These are phyloP conservation scores for Hypomyces rosellus DNA, from an alignment of 2,329 filamentous ascomycete species.

Conservation along the genomic window DNA sequence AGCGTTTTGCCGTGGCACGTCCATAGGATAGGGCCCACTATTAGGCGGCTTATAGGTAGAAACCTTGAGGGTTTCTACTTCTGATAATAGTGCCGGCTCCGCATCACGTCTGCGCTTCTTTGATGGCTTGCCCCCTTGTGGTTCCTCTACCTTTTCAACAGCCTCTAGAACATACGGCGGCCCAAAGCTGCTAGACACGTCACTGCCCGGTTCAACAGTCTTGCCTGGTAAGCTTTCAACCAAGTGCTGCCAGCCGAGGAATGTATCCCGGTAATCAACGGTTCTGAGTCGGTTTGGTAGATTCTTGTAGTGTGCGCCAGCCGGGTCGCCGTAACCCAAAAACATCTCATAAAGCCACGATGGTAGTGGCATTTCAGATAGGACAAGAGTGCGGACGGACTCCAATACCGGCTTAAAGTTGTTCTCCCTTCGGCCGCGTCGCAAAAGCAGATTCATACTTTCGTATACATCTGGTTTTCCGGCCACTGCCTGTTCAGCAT, in stretches of 20 bases:
- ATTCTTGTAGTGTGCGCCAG: conserved; percentile 78
- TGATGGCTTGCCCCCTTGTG: conserved; percentile 51
- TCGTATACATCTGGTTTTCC: conserved; percentile 78
- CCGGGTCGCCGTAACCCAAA: conserved; percentile 91
- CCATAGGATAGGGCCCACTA: conserved; percentile 80
- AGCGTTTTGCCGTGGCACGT: conserved; percentile 72
- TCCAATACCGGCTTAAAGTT: conserved; percentile 94
- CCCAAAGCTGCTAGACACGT: conserved; percentile 65
- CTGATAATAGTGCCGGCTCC: conserved; percentile 56
- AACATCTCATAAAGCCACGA: conserved; percentile 96
- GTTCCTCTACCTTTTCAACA: conserved; percentile 46
- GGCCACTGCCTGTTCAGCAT: conserved; percentile 58
- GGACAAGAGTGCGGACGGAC: conserved; percentile 78
- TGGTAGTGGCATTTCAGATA: conserved; percentile 80
- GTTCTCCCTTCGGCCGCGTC: conserved; percentile 82
- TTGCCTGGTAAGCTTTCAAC: conserved; percentile 84
- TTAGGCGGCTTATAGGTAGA: conserved; percentile 88
- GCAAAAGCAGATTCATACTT: conserved; percentile 76
- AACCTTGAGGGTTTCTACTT: conserved; percentile 66
- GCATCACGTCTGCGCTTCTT: conserved; percentile 85
- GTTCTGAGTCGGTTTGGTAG: conserved; percentile 70
- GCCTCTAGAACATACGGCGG: conserved; percentile 83
- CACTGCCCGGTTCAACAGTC: conserved; percentile 71
- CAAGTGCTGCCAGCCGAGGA: conserved; percentile 91
- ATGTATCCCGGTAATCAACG: conserved; percentile 89